Evolutionary conservation across 805 yeast species (phyloP).

Genomic region (Vanderwaltozyma tropicalis): DNA sequence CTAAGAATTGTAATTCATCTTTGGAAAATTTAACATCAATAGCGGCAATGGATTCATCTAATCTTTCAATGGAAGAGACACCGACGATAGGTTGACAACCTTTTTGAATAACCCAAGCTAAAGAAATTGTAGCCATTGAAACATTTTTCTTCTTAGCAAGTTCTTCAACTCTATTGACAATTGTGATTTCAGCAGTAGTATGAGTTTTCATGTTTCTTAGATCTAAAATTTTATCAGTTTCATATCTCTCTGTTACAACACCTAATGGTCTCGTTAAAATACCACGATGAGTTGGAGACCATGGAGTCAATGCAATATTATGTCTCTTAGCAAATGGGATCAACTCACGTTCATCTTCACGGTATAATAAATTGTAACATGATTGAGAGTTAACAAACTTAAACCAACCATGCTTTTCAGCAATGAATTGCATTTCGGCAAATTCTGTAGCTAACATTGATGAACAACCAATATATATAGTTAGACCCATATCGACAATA

Average conservation of each 20-base stretch:
- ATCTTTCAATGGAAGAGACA: constrained; percentile 35
- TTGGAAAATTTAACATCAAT: constrained; percentile 29
- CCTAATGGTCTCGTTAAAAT: constrained; percentile 38
- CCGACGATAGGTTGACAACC: constrained; percentile 49
- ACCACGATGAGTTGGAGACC: constrained; percentile 52
- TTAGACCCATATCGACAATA: constrained; percentile 38
- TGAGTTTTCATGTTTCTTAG: constrained; percentile 18
- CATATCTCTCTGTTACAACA: constrained; percentile 5
- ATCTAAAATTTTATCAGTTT: constrained; percentile 31
- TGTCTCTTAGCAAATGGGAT: constrained; percentile 43
- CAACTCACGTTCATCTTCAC: constrained; percentile 58
- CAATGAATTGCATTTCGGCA: constrained; percentile 40
- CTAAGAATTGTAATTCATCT: constrained; percentile 13
- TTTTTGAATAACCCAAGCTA: constrained; percentile 44
- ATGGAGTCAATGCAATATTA: constrained; percentile 48
- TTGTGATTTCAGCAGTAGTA: constrained; percentile 21
- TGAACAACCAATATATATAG: constrained; percentile 51
- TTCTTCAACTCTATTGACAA: constrained; percentile 44
- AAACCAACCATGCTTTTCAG: constrained; percentile 32
- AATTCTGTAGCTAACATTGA: constrained; percentile 46
- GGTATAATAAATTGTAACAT: constrained; percentile 41
- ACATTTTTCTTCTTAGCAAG: constrained; percentile 38
- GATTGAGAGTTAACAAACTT: constrained; percentile 52
- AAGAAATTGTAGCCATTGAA: constrained; percentile 44
- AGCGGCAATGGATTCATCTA: constrained; percentile 42